phyloP scores from a whole-genome alignment of 1,284 basidiomycete species.

The Athelia psychrophila region DNA sequence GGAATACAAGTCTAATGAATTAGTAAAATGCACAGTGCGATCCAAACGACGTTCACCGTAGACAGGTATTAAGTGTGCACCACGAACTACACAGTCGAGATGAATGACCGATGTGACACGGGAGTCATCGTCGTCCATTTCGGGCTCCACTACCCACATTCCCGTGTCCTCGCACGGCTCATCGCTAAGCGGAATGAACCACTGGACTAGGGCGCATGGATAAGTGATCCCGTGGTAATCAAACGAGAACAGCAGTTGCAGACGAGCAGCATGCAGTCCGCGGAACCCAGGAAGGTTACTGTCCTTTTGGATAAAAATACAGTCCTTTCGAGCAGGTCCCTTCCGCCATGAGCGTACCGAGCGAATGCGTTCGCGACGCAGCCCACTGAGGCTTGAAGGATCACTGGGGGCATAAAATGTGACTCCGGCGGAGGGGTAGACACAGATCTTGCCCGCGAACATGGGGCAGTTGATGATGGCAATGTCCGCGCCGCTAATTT shows the following conservation, averaged over 20 bases:
- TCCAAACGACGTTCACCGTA: neutral
- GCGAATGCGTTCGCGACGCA: conserved; percentile 17
- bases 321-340: conserved; percentile 17
- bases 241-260: conserved; percentile 20
- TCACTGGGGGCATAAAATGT: conserved; percentile 27
- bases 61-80: too few relatives aligned
- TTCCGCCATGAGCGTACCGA: conserved; percentile 14
- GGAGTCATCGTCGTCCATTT: neutral
- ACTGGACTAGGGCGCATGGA: conserved; percentile 18
- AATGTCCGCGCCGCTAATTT: neutral
- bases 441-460: conserved; percentile 2
- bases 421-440: conserved; percentile 16
- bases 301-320: conserved; percentile 18
- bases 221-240: conserved; percentile 8
- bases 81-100: too few relatives aligned
- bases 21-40: neutral
- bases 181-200: conserved; percentile 6
- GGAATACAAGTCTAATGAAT: conserved; percentile 3
- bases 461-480: neutral
- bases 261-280: conserved; percentile 15
- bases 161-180: conserved; percentile 6
- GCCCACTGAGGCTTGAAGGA: conserved; percentile 14
- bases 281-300: conserved; percentile 11
- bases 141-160: conserved; percentile 9
- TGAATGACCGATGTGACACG: conserved; percentile 13